Conservation (phyloP, 768 basidiomycete genomes). For the Boletus fagicola region DNA sequence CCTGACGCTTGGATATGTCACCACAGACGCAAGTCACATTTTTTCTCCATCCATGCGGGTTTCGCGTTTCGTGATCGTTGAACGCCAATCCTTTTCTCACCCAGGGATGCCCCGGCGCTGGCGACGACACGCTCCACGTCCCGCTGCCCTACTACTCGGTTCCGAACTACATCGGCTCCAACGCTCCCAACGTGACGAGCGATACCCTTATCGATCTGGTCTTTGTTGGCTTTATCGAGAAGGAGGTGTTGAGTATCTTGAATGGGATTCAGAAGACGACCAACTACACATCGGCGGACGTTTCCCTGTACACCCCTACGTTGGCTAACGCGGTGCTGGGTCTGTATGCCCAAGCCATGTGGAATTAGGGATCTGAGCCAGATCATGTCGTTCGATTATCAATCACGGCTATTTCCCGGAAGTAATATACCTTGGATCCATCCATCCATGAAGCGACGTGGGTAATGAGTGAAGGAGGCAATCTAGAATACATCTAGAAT, state of each 20-base stretch:
- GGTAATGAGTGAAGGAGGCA: too few species aligned
- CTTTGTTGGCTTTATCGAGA: conserved; percentile 68
- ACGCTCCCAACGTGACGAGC: conserved; percentile 47
- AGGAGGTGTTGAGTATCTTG: conserved; percentile 48
- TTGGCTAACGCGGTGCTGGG: conserved; percentile 38
- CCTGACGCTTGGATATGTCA: conserved; percentile 74
- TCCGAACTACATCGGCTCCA: conserved; percentile 60
- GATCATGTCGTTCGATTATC: background rate
- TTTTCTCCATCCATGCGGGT: background rate
- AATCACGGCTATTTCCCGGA: background rate
- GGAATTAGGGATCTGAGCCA: conserved; percentile 23
- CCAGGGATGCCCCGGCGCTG: conserved; percentile 68
- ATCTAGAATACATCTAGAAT: too few species aligned
- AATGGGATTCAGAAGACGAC: conserved; percentile 53
- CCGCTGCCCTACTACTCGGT: conserved; percentile 54
- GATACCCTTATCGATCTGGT: conserved; percentile 66
- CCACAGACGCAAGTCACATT: conserved; percentile 50
- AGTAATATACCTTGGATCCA: background rate
- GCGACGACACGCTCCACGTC: conserved; percentile 68
- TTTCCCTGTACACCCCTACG: conserved; percentile 50
- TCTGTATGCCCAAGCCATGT: conserved; percentile 38
- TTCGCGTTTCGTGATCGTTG: background rate
- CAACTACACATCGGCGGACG: conserved; percentile 52
- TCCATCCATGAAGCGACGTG: too few species aligned
- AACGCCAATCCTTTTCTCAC: background rate